A percentile compares a stretch with the other conserved stretches of the same genome.
Evolutionary conservation across 2,329 filamentous ascomycete genomes (phyloP).

Genomic region (Fusarium longipes): DNA sequence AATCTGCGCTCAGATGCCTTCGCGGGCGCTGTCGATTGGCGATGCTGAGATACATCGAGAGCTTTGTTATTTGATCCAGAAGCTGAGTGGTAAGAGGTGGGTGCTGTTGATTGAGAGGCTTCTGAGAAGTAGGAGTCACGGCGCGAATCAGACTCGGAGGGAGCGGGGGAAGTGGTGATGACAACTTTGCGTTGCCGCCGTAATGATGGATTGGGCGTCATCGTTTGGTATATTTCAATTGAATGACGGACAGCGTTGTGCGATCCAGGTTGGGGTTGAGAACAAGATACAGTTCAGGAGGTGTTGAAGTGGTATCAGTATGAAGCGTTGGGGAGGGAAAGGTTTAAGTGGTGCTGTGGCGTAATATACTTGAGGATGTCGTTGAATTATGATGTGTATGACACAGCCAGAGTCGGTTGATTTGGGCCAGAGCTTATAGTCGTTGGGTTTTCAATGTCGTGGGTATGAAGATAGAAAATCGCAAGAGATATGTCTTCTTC

Average conservation of each 20-base stretch:
- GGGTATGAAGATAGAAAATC: constrained; percentile 25
- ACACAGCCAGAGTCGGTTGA: constrained; percentile 24
- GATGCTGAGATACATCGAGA: constrained; percentile 16
- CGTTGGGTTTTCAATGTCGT: neutral
- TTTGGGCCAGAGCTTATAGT: constrained; percentile 6
- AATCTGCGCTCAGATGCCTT: constrained; percentile 33
- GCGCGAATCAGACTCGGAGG: constrained; percentile 44
- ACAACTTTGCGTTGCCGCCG: constrained; percentile 44
- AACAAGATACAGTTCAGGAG: constrained; percentile 9
- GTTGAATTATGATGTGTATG: constrained; percentile 24
- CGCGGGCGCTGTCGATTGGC: constrained; percentile 24
- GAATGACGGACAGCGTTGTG: neutral
- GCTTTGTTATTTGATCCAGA: constrained; percentile 43
- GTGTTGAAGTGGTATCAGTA: constrained; percentile 29
- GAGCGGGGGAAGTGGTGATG: constrained; percentile 42
- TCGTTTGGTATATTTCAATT: constrained; percentile 24
- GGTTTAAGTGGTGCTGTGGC: constrained; percentile 8
- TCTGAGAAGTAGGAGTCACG: constrained; percentile 47
- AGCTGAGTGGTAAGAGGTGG: constrained; percentile 44
- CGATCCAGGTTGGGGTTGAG: constrained; percentile 10
- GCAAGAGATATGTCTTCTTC: constrained; percentile 42
- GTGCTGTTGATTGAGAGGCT: constrained; percentile 45
- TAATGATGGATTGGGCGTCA: constrained; percentile 38
- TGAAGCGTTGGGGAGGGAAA: constrained; percentile 6
- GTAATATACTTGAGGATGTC: constrained; percentile 10